Conservation (phyloP, 306 rosid genomes). For the Quercus variabilis region DNA sequence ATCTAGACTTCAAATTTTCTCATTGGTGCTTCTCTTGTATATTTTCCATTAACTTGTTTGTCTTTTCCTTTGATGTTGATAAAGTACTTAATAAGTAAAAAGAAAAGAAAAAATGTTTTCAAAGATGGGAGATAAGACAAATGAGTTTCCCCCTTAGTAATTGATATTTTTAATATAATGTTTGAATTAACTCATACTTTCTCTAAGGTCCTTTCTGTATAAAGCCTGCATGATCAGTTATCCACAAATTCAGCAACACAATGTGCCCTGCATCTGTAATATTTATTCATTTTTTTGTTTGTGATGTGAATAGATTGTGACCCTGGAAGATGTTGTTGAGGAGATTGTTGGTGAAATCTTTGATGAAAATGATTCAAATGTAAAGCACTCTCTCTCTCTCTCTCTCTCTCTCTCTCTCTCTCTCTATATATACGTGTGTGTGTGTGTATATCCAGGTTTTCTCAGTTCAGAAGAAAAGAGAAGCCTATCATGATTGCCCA, state of each 20-base stretch:
- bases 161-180: constrained; percentile 6
- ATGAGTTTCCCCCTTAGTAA: background rate
- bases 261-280: constrained; percentile 8
- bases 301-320: constrained; percentile 57
- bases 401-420: background rate
- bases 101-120: background rate
- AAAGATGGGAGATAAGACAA: background rate
- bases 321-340: constrained; percentile 96
- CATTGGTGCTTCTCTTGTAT: background rate
- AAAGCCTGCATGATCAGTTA: constrained; percentile 9
- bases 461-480: background rate
- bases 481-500: background rate
- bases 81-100: background rate
- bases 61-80: background rate
- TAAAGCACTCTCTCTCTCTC: constrained; percentile 19
- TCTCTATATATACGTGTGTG: too few relatives aligned
- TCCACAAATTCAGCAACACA: background rate
- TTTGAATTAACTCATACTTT: background rate
- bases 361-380: constrained; percentile 98
- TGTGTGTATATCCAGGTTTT: background rate
- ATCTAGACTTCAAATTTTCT: background rate
- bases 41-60: background rate
- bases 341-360: constrained; percentile 99
- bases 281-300: background rate
- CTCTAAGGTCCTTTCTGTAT: constrained; percentile 4